Evolutionary conservation across 768 basidiomycete species (phyloP).

Genomic region (Termitomyces sp.): DNA sequence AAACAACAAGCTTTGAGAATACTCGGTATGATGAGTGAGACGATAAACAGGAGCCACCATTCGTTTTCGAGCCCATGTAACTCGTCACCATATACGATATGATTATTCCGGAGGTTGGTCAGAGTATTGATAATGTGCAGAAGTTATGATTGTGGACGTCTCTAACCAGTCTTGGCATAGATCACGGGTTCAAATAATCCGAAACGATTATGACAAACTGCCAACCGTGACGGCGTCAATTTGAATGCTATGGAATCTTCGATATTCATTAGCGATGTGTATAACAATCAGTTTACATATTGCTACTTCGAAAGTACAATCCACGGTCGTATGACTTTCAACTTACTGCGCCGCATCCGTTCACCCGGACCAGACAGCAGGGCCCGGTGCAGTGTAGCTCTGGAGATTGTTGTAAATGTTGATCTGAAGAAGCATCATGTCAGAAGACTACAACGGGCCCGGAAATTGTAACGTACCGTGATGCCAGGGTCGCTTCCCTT

Average conservation of each 20-base stretch:
- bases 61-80: too few species aligned
- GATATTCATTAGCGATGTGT: not conserved
- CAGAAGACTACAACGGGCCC: not conserved
- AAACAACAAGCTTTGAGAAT: not conserved
- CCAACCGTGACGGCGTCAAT: too few species aligned
- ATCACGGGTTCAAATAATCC: not conserved
- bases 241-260: not conserved
- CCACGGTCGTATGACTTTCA: not conserved
- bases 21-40: too few species aligned
- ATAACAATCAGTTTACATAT: not conserved
- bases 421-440: conserved; percentile 20
- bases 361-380: conserved; percentile 37
- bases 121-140: not conserved
- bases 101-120: not conserved
- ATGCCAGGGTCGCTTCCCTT: conserved; percentile 45
- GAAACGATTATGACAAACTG: too few species aligned
- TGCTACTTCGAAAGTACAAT: not conserved
- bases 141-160: not conserved
- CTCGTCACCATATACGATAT: too few species aligned
- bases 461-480: conserved; percentile 26
- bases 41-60: too few species aligned
- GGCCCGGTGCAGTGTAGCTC: conserved; percentile 42
- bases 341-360: not conserved
- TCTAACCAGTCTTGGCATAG: not conserved
- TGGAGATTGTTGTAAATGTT: conserved; percentile 57